Conservation (phyloP, 345 rosid species). For the Eucalyptus rudis region DNA sequence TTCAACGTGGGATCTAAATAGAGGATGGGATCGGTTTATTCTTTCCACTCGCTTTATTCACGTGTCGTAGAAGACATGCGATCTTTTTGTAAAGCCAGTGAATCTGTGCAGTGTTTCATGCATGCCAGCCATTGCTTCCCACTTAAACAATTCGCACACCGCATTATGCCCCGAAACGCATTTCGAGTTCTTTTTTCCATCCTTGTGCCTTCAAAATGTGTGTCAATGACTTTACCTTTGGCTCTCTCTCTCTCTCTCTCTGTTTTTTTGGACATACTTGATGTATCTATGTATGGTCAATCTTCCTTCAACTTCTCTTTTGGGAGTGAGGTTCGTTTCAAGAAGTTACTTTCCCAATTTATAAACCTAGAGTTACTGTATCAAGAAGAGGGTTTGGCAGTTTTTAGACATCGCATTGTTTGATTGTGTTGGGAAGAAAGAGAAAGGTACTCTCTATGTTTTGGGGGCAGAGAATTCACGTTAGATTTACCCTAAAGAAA, state of each 20-base stretch:
- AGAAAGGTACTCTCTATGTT: background rate
- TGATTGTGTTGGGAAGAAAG: background rate
- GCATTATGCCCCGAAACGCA: background rate
- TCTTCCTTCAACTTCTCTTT: background rate
- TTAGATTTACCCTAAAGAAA: background rate
- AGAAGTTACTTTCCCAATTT: background rate
- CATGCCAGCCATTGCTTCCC: background rate
- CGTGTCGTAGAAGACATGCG: background rate
- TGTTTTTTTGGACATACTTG: background rate
- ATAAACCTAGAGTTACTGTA: background rate
- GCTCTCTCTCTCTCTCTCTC: background rate
- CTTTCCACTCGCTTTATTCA: background rate
- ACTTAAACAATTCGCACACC: background rate
- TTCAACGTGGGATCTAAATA: slow-evolving; percentile 10
- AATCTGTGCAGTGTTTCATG: background rate
- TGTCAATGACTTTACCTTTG: background rate
- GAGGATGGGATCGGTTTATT: slow-evolving; percentile 26
- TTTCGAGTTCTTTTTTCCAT: background rate
- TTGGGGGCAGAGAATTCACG: background rate
- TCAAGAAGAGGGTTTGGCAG: background rate
- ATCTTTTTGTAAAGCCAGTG: background rate
- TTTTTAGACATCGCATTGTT: background rate
- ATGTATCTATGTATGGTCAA: background rate
- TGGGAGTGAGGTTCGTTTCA: background rate
- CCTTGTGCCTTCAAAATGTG: background rate